Evolutionary conservation across 495 filamentous ascomycete genomes (phyloP), one percentile per base, ranked within the genome.

Genomic region (Xeromyces bisporus): DNA sequence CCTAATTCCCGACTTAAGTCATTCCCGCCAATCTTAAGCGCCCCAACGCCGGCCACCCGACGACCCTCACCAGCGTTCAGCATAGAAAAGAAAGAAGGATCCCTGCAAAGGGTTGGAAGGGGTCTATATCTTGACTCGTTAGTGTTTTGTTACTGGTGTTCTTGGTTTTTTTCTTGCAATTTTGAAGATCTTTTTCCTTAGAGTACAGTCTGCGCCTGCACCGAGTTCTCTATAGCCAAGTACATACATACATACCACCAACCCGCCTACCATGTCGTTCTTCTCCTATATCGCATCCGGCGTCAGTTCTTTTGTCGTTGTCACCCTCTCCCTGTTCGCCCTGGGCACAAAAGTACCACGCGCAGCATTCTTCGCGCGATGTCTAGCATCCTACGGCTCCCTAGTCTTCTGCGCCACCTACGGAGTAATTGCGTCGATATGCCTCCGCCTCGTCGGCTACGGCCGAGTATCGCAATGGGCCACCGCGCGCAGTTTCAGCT

Each of bases 391-490:
- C 20, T 84, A 85, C 51, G 50, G 75, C 39, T 66, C 68, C 16
- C 56, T 93, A 11, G 38, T 62, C 29, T 26, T 60, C 14, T 72
- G 71, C 56, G 76, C 87, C 7, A 48, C 54, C 29, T 93, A 87
- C 56, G 89, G 91, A 33, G 78, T 83, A 31, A 18, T 80, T 31
- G 74, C 71, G 13, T 82, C 78, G 10, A 69, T 86, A 33, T 37
- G 69, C 25, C 61, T 97, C 20, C 75, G 80, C 20, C 46, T 78
- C 10, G 45, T 73, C 23, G 84, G 83, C 29, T 67, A 75, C 40
- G 71, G 69, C 34, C 73, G 77, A 34, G 67, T 83, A 36, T 72
- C 80, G 23, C 89, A 94, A 62, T 93, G 82, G 80, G 73, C 83
- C 15, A 73, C 73, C 3, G 89, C 64, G 13, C 67, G 84, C 36